Evolutionary conservation across 768 basidiomycete species (phyloP).

Genomic region (Tricholoma terreum): DNA sequence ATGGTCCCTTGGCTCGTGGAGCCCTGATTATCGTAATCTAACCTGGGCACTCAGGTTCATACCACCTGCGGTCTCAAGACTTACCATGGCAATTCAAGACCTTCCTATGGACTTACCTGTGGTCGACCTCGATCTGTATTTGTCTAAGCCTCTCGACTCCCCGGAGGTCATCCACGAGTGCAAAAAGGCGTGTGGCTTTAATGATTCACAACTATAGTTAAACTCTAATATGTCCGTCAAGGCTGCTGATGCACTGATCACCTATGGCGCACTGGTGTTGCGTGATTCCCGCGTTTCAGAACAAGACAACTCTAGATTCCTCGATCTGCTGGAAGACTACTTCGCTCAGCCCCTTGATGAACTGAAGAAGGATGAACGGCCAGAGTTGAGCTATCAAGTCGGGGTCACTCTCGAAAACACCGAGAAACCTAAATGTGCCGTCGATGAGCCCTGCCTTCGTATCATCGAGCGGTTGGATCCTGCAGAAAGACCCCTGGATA

Average conservation of each 20-base stretch:
- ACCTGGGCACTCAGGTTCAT: not conserved
- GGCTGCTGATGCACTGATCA: conserved; percentile 80
- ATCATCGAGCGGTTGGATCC: conserved; percentile 78
- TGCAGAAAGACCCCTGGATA: conserved; percentile 81
- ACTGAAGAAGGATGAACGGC: conserved; percentile 75
- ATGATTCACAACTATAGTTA: not conserved
- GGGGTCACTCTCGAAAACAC: conserved; percentile 97
- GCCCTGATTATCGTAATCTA: conserved; percentile 6
- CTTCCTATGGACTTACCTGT: conserved; percentile 61
- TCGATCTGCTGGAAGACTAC: conserved; percentile 92
- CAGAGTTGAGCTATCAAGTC: conserved; percentile 87
- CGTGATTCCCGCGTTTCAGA: conserved; percentile 84
- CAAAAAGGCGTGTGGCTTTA: conserved; percentile 44
- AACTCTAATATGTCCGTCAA: conserved; percentile 24
- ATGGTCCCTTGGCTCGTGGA: conserved; percentile 7
- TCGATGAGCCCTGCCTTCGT: conserved; percentile 75
- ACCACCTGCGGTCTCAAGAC: not conserved
- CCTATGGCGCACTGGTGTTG: conserved; percentile 83
- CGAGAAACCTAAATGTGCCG: conserved; percentile 86
- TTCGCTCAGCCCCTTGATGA: conserved; percentile 67
- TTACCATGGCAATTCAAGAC: conserved; percentile 31
- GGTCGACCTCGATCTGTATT: conserved; percentile 75
- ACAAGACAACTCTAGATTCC: conserved; percentile 74
- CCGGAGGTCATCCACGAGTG: conserved; percentile 57
- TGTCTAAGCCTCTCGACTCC: conserved; percentile 42